A percentile compares a stretch with the other conserved stretches of the same genome.
These are phyloP conservation scores for Leccinum broughii DNA, from an alignment of 768 basidiomycete genomes.

Conservation along the genomic window DNA sequence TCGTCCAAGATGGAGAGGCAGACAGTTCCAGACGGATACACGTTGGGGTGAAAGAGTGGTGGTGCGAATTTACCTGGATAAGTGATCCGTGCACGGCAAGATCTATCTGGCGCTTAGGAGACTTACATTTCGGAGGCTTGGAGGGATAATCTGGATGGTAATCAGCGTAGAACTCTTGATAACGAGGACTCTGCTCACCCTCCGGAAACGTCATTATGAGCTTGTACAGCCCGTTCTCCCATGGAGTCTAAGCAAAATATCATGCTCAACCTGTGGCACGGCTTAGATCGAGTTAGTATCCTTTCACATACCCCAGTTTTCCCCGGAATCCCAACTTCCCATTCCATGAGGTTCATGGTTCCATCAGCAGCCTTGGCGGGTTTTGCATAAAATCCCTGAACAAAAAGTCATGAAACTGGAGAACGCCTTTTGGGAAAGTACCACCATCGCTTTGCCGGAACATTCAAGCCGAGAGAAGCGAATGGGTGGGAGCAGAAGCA, in stretches of 20 bases:
- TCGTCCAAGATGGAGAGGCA: constrained; percentile 98
- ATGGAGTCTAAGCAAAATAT: constrained; percentile 69
- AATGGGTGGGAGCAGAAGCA: constrained; percentile 2
- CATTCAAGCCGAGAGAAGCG: constrained; percentile 3
- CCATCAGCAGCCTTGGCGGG: constrained; percentile 89
- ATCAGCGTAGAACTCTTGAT: constrained; percentile 9
- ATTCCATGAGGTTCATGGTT: constrained; percentile 94
- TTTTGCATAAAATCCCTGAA: constrained; percentile 95
- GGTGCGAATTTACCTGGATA: constrained; percentile 91
- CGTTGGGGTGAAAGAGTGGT: constrained; percentile 96
- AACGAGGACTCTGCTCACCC: constrained; percentile 49
- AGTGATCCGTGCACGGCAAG: constrained; percentile 7
- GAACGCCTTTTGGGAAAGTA: neutral
- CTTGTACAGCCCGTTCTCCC: constrained; percentile 97
- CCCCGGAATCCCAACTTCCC: constrained; percentile 99
- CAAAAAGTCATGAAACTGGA: constrained; percentile 1
- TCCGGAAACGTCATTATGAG: constrained; percentile 95
- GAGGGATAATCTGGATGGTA: constrained; percentile 79
- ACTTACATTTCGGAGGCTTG: constrained; percentile 89
- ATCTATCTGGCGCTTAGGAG: constrained; percentile 3
- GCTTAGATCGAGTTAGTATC: constrained; percentile 5
- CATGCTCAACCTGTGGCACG: constrained; percentile 13
- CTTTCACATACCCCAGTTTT: constrained; percentile 72
- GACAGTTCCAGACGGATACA: constrained; percentile 98
- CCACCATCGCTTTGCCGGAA: neutral